Evolutionary conservation across 139 green algal species (phyloP), one percentile per base, ranked within the genome.

Genomic region (Desmodesmus armatus): DNA sequence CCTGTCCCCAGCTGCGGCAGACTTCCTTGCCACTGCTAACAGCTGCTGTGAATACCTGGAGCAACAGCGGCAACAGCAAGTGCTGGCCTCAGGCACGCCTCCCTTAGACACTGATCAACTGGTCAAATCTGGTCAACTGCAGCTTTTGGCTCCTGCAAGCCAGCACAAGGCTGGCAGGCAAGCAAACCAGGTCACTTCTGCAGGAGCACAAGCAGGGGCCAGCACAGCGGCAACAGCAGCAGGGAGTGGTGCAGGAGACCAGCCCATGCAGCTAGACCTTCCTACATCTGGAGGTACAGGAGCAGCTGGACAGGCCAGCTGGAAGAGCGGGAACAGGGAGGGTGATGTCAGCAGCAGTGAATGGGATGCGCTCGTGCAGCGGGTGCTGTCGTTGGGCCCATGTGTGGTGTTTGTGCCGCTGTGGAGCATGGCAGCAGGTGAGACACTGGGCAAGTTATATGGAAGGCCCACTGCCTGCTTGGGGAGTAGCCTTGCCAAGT

Each of bases 21-120:
- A 82, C 31, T 9, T 25, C 21, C 33, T 82, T 6, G 53, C 76
- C 53, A 72, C 55, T 17, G 76, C 76, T 37, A 72, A 29, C 53
- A 82, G 76, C 76, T 82, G 76, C 76, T 82, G 76, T 53, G 76
- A 82, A 31, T 82, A 60, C 33, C 55, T 82, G 31, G 76, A 82
- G 76, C 3, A 9, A 25, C 23, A 27, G 1, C n/a, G 76, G 39
- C 15, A 67, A 37, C 41, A 82, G 35, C 35, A 31, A 17, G 76
- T 82, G 25, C 49, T 82, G 17, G 29, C 49, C 39, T 13, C 55
- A 43, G 76, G 76, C 13, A 53, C 71, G 39, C 17, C 76, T 3
- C 76, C 76, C 2, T 82, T 82, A 40, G 37, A 29, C 13, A 7
- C 23, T 72, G 76, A 71, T 1, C 17, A 33, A 25, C 55, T 51